Base-by-base conservation (phyloP, 495 filamentous ascomycete species). In the Aspergillus wentii region DNA sequence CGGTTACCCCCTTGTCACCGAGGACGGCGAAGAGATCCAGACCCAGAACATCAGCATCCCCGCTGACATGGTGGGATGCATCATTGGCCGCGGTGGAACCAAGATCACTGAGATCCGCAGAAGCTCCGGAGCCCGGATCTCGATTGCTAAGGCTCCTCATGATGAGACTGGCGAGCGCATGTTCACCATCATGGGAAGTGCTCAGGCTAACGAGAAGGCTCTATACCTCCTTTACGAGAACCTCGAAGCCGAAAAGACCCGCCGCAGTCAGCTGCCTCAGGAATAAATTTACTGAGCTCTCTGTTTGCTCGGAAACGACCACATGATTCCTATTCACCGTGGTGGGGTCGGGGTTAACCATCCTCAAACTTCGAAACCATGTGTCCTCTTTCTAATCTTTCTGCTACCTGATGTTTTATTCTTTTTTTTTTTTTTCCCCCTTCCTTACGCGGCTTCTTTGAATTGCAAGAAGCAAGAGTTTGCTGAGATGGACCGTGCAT, bases 31-130 rank as follows among this genome's bases (percentile, higher is more conserved):
- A 57, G 91, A 95, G 61, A 81, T 96, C 34, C 92, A 95, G 65
- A 98, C 92, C 5, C 94, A 98, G 54, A 97, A 97, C 66, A 98
- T 98, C 71, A 95, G 88, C 67, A 98, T 98, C 52, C 92, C 92
- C 20, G 85, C 92, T 16, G 92, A 98, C 66, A 98, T 98, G 92
- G 92, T 98, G 64, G 92, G 92, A 38, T 98, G 92, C 69, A 98
- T 98, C 68, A 98, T 98, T 59, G 92, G 92, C 41, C 82, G 89
- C 38, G 86, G 69, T 29, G 92, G 92, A 38, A 86, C 75, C 71
- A 98, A 97, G 76, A 98, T 98, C 56, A 94, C 86, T 55, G 92
- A 98, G 66, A 98, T 98, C 51, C 82, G 92, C 53, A 89, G 94
- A 66, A 88, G 79, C 39, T 98, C 92, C 46, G 91, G 91, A 38